These are phyloP conservation scores for Diaporthe citriasiana DNA, from an alignment of 2,329 filamentous ascomycete genomes.

Conservation along the genomic window DNA sequence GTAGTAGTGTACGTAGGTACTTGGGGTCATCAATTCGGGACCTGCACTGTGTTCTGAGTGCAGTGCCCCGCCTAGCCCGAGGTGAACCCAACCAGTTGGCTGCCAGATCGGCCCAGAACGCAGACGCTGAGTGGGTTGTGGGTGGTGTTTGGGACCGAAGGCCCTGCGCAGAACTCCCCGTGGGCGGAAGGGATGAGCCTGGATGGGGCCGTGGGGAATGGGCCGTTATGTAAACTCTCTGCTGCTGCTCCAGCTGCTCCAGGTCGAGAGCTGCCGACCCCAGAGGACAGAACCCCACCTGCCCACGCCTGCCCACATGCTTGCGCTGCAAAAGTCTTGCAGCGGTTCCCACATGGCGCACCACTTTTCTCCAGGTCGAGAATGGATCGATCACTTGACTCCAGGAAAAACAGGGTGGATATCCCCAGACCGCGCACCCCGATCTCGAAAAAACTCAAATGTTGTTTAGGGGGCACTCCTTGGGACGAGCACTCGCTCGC, in stretches of 20 bases:
- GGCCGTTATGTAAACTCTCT: conserved; percentile 29
- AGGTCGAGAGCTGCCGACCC: conserved; percentile 28
- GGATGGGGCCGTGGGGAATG: conserved; percentile 30
- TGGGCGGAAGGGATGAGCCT: conserved; percentile 28
- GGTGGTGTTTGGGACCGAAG: conserved; percentile 11
- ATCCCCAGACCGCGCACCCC: conserved; percentile 39
- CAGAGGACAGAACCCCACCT: conserved; percentile 20
- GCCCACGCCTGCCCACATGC: background rate
- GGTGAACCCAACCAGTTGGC: conserved; percentile 14
- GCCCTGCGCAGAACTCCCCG: background rate
- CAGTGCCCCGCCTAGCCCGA: conserved; percentile 16
- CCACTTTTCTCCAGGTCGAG: conserved; percentile 38
- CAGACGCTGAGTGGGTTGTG: background rate
- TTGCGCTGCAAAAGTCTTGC: conserved; percentile 10
- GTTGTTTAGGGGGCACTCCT: background rate
- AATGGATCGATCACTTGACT: conserved; percentile 30
- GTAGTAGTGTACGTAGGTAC: too few relatives aligned
- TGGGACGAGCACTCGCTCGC: conserved; percentile 18
- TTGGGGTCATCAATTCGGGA: background rate
- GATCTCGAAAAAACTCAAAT: conserved; percentile 15
- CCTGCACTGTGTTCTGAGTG: background rate
- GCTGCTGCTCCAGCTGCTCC: conserved; percentile 12
- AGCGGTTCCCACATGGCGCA: conserved; percentile 27
- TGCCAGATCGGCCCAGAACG: conserved; percentile 28
- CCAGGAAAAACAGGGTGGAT: conserved; percentile 37